A percentile compares a stretch with the other conserved stretches of the same genome.
These are phyloP conservation scores for Penicillium thymicola DNA, from an alignment of 2,329 filamentous ascomycete genomes.

Conservation along the genomic window DNA sequence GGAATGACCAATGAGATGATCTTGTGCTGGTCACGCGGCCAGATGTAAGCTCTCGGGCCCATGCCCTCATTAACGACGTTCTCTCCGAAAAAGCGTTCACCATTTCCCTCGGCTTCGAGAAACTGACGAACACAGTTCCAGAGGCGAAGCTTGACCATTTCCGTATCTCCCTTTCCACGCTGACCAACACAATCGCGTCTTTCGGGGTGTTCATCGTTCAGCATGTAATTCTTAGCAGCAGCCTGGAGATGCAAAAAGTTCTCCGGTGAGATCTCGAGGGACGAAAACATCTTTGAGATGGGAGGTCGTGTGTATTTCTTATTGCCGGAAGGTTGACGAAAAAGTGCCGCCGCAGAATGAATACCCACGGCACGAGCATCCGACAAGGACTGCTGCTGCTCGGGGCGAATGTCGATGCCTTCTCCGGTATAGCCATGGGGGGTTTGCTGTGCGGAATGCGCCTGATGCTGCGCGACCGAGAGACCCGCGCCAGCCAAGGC, in stretches of 20 bases:
- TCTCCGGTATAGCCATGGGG: slow-evolving; percentile 31
- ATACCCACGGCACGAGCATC: slow-evolving; percentile 51
- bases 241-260: slow-evolving; percentile 56
- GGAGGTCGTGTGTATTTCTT: slow-evolving; percentile 58
- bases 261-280: slow-evolving; percentile 55
- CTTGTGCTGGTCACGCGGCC: slow-evolving; percentile 54
- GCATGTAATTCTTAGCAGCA: slow-evolving; percentile 57
- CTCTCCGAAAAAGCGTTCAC: slow-evolving; percentile 52
- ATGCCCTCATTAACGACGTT: slow-evolving; percentile 44
- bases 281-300: slow-evolving; percentile 57
- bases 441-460: slow-evolving; percentile 23
- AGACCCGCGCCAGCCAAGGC: slow-evolving; percentile 31
- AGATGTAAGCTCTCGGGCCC: slow-evolving; percentile 44
- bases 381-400: slow-evolving; percentile 38
- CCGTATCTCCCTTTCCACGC: slow-evolving; percentile 53
- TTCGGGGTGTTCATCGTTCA: slow-evolving; percentile 53
- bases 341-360: slow-evolving; percentile 54
- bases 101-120: slow-evolving; percentile 49
- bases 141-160: slow-evolving; percentile 55
- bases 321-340: slow-evolving; percentile 48
- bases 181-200: slow-evolving; percentile 57
- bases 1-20: slow-evolving; percentile 58
- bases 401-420: slow-evolving; percentile 36
- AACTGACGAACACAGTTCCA: slow-evolving; percentile 58
- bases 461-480: slow-evolving; percentile 24